phyloP scores from a whole-genome alignment of 225 moss, liverwort and hornwort species.

The Physcomitrellopsis africana region DNA sequence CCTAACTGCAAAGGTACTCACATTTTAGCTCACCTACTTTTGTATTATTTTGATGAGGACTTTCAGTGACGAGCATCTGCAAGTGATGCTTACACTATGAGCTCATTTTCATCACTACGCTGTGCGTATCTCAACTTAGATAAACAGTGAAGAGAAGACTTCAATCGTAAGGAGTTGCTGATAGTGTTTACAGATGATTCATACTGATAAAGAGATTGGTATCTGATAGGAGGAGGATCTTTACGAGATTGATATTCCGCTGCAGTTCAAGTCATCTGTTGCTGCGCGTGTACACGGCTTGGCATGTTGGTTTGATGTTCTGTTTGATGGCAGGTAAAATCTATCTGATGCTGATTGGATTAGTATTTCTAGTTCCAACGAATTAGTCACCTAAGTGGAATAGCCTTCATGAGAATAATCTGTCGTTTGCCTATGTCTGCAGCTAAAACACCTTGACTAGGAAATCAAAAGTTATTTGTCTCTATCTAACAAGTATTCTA shows the following conservation, averaged over 20 bases:
- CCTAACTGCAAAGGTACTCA: conserved; percentile 48
- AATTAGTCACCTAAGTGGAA: not conserved
- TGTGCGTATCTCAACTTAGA: not conserved
- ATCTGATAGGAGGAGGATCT: conserved; percentile 65
- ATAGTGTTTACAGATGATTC: not conserved
- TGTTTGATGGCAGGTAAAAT: conserved; percentile 64
- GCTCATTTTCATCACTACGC: not conserved
- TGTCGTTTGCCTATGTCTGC: not conserved
- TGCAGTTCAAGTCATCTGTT: conserved; percentile 60
- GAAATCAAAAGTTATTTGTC: not conserved
- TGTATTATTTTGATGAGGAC: not conserved
- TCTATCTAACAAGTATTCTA: not conserved
- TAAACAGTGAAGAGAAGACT: not conserved
- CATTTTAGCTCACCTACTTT: conserved; percentile 10
- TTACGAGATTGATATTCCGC: conserved; percentile 60
- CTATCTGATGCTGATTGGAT: not conserved
- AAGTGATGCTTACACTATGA: not conserved
- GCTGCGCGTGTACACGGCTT: conserved; percentile 56
- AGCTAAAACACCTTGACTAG: not conserved
- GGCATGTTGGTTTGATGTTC: conserved; percentile 60
- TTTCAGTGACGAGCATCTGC: not conserved
- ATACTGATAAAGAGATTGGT: conserved; percentile 13
- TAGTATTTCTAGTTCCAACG: not conserved
- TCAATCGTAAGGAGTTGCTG: not conserved
- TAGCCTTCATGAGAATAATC: not conserved